Conservation (phyloP, 2,329 filamentous ascomycete genomes). For the Eutypella sp. region DNA sequence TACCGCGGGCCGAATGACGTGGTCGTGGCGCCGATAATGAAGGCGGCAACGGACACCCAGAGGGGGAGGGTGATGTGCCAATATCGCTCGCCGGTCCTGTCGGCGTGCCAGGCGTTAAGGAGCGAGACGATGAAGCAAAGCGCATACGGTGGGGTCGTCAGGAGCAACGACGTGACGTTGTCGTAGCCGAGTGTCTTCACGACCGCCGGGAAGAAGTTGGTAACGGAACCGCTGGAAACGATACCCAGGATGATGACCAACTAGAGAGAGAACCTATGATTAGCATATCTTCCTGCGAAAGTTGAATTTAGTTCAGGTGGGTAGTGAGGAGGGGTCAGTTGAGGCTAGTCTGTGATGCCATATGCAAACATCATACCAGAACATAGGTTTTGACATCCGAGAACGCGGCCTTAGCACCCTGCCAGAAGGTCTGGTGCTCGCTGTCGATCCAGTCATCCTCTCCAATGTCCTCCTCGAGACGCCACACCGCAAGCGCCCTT, state of each 20-base stretch:
- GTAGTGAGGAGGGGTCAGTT: slow-evolving; percentile 1
- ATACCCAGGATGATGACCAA: slow-evolving; percentile 55
- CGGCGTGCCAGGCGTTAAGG: slow-evolving; percentile 64
- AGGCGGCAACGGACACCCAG: slow-evolving; percentile 56
- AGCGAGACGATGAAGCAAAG: slow-evolving; percentile 58
- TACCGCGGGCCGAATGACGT: slow-evolving; percentile 58
- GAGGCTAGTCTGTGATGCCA: not conserved
- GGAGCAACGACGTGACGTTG: slow-evolving; percentile 53
- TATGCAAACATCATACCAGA: slow-evolving; percentile 35
- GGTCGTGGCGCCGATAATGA: slow-evolving; percentile 64
- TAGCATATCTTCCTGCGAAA: not conserved
- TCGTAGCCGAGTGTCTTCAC: slow-evolving; percentile 63
- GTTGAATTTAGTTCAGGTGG: too few relatives aligned
- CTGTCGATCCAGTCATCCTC: slow-evolving; percentile 57
- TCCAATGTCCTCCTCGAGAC: slow-evolving; percentile 60
- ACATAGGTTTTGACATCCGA: slow-evolving; percentile 57
- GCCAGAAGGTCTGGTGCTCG: slow-evolving; percentile 49
- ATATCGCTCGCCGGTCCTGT: slow-evolving; percentile 66
- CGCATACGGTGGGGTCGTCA: slow-evolving; percentile 44
- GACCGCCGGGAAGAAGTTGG: slow-evolving; percentile 67
- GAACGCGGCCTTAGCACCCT: slow-evolving; percentile 52
- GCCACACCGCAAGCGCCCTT: slow-evolving; percentile 52
- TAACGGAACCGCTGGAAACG: slow-evolving; percentile 52
- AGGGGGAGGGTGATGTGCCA: slow-evolving; percentile 62
- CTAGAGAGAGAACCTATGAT: slow-evolving; percentile 21